Evolutionary conservation across 2,329 filamentous ascomycete genomes (phyloP).

Genomic region (Pyrenophora seminiperda): DNA sequence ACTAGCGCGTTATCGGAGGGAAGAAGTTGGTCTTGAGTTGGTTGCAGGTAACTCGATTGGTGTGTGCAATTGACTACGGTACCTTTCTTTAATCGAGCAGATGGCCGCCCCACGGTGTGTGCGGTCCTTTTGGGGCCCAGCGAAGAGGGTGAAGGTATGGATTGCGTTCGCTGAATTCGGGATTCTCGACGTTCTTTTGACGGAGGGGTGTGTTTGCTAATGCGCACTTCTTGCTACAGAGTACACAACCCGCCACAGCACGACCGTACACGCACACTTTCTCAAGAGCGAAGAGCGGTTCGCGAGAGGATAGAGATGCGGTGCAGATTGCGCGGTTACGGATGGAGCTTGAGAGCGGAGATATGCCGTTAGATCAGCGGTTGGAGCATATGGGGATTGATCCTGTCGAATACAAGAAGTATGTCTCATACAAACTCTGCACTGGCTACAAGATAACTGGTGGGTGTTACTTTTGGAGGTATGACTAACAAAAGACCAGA

Average conservation of each 20-base stretch:
- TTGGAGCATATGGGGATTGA: slow-evolving; percentile 38
- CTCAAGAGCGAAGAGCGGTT: slow-evolving; percentile 26
- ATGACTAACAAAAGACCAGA: slow-evolving; percentile 25
- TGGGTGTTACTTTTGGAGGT: too few relatives aligned
- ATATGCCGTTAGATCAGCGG: slow-evolving; percentile 33
- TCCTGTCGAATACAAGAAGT: slow-evolving; percentile 38
- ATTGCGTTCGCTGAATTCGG: too few relatives aligned
- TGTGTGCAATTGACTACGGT: too few relatives aligned
- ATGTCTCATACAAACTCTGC: slow-evolving; percentile 7
- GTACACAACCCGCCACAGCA: slow-evolving; percentile 24
- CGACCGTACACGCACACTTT: slow-evolving; percentile 33
- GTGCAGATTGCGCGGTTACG: slow-evolving; percentile 22
- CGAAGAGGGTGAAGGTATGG: slow-evolving; percentile 51
- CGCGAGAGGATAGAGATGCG: slow-evolving; percentile 5
- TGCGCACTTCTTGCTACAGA: slow-evolving; percentile 21
- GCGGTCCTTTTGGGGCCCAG: slow-evolving; percentile 51
- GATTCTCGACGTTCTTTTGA: too few relatives aligned
- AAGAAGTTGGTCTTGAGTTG: slow-evolving; percentile 30
- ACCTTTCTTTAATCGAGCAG: too few relatives aligned
- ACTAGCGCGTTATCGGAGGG: slow-evolving; percentile 29
- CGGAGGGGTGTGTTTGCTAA: slow-evolving; percentile 21
- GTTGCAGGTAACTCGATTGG: too few relatives aligned
- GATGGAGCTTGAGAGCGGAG: slow-evolving; percentile 27
- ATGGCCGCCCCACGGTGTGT: slow-evolving; percentile 54
- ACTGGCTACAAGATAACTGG: too few relatives aligned